Conservation (phyloP, 805 yeast genomes). For the Teunomyces barrocoloradensis region DNA sequence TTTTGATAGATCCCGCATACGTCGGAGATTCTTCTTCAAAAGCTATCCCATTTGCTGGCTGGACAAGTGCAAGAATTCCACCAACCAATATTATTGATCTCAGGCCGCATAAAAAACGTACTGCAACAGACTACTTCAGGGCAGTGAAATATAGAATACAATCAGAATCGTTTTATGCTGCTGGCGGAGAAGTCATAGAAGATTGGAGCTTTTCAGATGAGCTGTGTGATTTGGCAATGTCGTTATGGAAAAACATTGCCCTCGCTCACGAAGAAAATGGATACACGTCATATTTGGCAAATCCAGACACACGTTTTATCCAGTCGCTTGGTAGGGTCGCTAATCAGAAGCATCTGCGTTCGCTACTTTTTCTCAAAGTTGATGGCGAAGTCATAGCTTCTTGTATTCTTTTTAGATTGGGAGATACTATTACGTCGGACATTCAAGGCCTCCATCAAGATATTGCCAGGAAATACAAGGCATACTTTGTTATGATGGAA, state of each 20-base stretch:
- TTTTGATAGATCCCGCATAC: constrained; percentile 39
- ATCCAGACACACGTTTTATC: constrained; percentile 31
- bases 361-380: constrained; percentile 36
- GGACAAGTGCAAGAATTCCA: constrained; percentile 34
- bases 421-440: constrained; percentile 45
- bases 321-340: constrained; percentile 23
- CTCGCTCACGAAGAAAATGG: constrained; percentile 33
- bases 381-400: constrained; percentile 37
- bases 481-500: constrained; percentile 49
- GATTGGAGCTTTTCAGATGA: constrained; percentile 26
- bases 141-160: constrained; percentile 42
- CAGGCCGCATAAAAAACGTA: constrained; percentile 30
- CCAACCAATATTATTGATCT: constrained; percentile 41
- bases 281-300: constrained; percentile 33
- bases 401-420: constrained; percentile 40
- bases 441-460: constrained; percentile 44
- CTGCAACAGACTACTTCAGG: constrained; percentile 34
- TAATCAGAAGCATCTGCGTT: constrained; percentile 22
- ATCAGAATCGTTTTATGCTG: constrained; percentile 30
- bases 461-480: constrained; percentile 34
- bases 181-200: constrained; percentile 34
- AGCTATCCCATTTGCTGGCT: constrained; percentile 37
- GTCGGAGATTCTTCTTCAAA: constrained; percentile 27
- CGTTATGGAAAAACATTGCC: constrained; percentile 40
- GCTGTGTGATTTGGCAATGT: constrained; percentile 28